These are phyloP conservation scores for Meyerozyma elateridarum DNA, from an alignment of 1,139 yeast species.

Conservation along the genomic window DNA sequence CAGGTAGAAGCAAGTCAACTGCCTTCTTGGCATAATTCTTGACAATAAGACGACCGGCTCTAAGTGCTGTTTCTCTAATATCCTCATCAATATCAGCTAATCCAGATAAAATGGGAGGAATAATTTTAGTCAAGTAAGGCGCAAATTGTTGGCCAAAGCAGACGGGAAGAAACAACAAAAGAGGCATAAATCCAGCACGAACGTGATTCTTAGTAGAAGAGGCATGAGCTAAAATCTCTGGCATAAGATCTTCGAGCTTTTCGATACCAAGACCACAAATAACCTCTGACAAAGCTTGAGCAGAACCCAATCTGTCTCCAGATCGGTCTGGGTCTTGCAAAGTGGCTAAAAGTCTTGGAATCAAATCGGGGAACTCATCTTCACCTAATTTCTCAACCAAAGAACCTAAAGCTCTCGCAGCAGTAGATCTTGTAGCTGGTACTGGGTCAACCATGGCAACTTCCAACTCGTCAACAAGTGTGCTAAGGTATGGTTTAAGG, in stretches of 20 bases:
- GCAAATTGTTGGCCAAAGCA: conserved; percentile 92
- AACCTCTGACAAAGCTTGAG: conserved; percentile 95
- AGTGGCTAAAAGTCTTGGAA: conserved; percentile 73
- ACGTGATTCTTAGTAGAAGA: conserved; percentile 61
- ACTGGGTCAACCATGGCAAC: conserved; percentile 98
- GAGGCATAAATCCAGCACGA: conserved; percentile 91
- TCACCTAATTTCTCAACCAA: conserved; percentile 95
- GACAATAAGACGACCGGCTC: conserved; percentile 90
- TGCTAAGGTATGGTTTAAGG: conserved; percentile 74
- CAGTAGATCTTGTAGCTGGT: conserved; percentile 94
- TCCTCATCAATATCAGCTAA: conserved; percentile 86
- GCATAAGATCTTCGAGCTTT: conserved; percentile 84
- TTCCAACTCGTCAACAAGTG: conserved; percentile 77
- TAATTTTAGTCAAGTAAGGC: conserved; percentile 78
- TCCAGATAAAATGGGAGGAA: conserved; percentile 87
- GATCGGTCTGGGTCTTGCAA: conserved; percentile 75
- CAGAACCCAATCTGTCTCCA: conserved; percentile 95
- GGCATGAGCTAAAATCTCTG: conserved; percentile 72
- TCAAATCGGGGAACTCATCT: conserved; percentile 88
- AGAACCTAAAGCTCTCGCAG: conserved; percentile 95
- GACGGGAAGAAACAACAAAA: conserved; percentile 84
- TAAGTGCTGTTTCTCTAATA: conserved; percentile 83
- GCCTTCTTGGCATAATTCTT: conserved; percentile 91
- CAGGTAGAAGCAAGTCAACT: conserved; percentile 89
- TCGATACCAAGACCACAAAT: conserved; percentile 84